Conservation (phyloP, 192 early-diverging fungal genomes). For the Helicostylum pulchrum region DNA sequence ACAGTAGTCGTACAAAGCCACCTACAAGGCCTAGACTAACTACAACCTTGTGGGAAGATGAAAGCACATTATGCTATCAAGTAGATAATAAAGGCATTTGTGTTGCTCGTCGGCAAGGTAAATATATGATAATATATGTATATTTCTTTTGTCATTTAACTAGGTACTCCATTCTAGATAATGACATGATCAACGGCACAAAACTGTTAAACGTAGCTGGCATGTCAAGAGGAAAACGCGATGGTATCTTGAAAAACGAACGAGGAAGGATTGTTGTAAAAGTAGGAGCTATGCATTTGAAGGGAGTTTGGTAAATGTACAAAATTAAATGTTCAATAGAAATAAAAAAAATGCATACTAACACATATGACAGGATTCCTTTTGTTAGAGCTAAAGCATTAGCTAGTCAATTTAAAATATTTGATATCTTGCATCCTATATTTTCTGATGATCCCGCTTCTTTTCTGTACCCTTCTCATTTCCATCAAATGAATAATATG, state of each 20-base stretch:
- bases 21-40: conserved; percentile 45
- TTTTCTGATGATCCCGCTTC: conserved; percentile 67
- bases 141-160: conserved; percentile 3
- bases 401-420: conserved; percentile 68
- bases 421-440: conserved; percentile 67
- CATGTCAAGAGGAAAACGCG: conserved; percentile 82
- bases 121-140: not conserved
- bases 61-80: conserved; percentile 72
- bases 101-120: conserved; percentile 67
- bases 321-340: not conserved
- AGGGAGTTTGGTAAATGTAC: conserved; percentile 73
- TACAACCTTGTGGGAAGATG: conserved; percentile 79
- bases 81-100: conserved; percentile 73
- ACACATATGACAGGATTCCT: conserved; percentile 45
- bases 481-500: not conserved
- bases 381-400: conserved; percentile 61
- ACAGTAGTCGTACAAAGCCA: not conserved
- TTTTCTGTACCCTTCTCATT: conserved; percentile 50
- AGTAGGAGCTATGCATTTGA: conserved; percentile 81
- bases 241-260: conserved; percentile 83
- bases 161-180: conserved; percentile 42
- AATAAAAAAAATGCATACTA: not conserved
- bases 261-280: conserved; percentile 80
- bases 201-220: conserved; percentile 82
- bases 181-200: conserved; percentile 83